phyloP scores from a whole-genome alignment of 2,329 filamentous ascomycete genomes.

The Pseudogymnoascus sp. region DNA sequence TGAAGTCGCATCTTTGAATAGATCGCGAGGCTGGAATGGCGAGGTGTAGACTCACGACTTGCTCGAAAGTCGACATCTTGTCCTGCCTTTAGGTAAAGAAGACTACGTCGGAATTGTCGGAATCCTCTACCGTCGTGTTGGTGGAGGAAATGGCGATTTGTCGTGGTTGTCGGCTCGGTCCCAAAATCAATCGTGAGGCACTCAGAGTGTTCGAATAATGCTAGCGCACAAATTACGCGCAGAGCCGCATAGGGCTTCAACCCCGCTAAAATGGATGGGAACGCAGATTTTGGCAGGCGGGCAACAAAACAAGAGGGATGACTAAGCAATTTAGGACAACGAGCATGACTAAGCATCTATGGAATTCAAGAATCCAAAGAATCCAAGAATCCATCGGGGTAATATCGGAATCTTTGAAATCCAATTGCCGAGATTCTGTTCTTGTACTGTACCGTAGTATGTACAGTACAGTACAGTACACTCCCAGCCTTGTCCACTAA shows the following conservation, averaged over 20 bases:
- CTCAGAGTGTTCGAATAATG: conserved; percentile 9
- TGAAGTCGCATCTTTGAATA: conserved; percentile 7
- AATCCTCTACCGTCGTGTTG: conserved; percentile 32
- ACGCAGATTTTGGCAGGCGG: neutral
- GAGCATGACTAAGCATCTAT: neutral
- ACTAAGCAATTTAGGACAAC: neutral
- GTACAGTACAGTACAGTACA: neutral
- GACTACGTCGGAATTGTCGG: conserved; percentile 27
- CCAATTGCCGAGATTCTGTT: neutral
- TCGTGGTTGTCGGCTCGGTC: conserved; percentile 21
- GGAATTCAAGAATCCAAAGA: neutral
- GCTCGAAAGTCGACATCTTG: conserved; percentile 64
- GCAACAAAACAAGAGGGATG: neutral
- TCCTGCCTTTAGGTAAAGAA: conserved; percentile 29
- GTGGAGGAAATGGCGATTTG: conserved; percentile 28
- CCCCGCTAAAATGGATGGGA: conserved; percentile 8
- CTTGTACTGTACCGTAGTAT: neutral
- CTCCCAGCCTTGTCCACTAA: neutral
- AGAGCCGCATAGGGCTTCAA: conserved; percentile 11
- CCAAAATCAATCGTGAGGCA: conserved; percentile 13
- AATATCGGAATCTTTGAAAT: neutral
- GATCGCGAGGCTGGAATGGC: conserved; percentile 11
- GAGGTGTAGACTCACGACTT: conserved; percentile 52
- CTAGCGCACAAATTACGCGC: conserved; percentile 8
- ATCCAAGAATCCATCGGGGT: neutral